Conservation (phyloP, 495 filamentous ascomycete genomes). For the Haplographium delicatum region DNA sequence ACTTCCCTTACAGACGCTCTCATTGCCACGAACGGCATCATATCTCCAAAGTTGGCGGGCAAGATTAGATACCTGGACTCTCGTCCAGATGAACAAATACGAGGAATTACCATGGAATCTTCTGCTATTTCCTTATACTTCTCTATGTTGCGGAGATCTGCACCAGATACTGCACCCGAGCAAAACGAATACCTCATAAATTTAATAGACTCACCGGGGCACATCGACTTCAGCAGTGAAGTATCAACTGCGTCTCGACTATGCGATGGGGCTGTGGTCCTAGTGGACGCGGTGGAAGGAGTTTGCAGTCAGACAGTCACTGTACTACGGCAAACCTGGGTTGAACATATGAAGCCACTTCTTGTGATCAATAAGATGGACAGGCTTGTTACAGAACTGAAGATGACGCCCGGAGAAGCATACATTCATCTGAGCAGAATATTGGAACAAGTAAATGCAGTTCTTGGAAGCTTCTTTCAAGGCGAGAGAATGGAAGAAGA, state of each 20-base stretch:
- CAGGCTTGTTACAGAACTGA: slow-evolving; percentile 83
- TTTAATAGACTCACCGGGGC: slow-evolving; percentile 94
- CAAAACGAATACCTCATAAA: slow-evolving; percentile 93
- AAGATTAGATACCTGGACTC: slow-evolving; percentile 98
- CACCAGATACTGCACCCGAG: slow-evolving; percentile 61
- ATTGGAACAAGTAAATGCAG: slow-evolving; percentile 92
- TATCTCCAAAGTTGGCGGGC: slow-evolving; percentile 93
- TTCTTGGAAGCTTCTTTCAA: slow-evolving; percentile 96
- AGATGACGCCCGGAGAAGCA: slow-evolving; percentile 86
- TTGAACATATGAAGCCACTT: slow-evolving; percentile 90
- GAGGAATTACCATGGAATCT: slow-evolving; percentile 99
- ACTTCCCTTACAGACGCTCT: slow-evolving; percentile 95
- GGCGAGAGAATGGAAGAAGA: slow-evolving; percentile 99
- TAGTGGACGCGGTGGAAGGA: slow-evolving; percentile 97
- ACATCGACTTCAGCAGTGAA: slow-evolving; percentile 98
- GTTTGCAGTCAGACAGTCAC: slow-evolving; percentile 99
- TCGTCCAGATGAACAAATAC: slow-evolving; percentile 90
- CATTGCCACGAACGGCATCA: slow-evolving; percentile 98
- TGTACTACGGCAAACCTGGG: slow-evolving; percentile 91
- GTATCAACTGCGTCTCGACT: slow-evolving; percentile 93
- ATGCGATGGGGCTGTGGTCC: slow-evolving; percentile 89
- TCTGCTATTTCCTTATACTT: slow-evolving; percentile 97
- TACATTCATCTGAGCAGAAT: slow-evolving; percentile 86
- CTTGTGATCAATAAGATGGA: slow-evolving; percentile 99
- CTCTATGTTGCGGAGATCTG: slow-evolving; percentile 68